Percentiles rank a stretch among this genome's conserved stretches.
Conservation (phyloP, 176 grass and related monocot species). For the Zea luxurians region DNA sequence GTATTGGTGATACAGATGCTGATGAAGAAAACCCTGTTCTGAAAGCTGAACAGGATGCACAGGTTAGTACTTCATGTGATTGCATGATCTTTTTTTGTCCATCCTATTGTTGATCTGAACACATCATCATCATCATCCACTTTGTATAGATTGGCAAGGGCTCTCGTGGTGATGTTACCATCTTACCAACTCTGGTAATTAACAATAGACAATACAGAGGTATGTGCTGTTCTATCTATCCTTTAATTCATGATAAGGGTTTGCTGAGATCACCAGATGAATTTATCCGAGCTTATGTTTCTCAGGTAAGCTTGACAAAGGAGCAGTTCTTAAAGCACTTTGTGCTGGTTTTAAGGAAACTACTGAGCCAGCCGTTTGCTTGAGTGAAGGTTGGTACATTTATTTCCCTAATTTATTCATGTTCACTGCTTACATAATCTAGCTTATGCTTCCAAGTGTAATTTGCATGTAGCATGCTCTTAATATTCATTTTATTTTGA, state of each 20-base stretch:
- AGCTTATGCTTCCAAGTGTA: neutral
- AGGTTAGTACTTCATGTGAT: conserved; percentile 47
- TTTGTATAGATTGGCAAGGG: conserved; percentile 76
- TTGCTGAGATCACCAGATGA: neutral
- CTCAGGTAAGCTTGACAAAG: conserved; percentile 85
- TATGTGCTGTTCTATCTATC: conserved; percentile 30
- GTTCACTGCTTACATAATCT: neutral
- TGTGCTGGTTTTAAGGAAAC: conserved; percentile 86
- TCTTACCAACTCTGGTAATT: conserved; percentile 90
- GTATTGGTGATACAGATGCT: conserved; percentile 74
- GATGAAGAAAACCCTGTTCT: conserved; percentile 85
- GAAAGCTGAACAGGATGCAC: conserved; percentile 89
- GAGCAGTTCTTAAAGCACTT: conserved; percentile 84
- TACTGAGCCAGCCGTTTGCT: conserved; percentile 82
- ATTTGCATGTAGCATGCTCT: conserved; percentile 21
- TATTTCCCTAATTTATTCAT: neutral
- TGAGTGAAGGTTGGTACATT: conserved; percentile 65
- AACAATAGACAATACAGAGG: conserved; percentile 98
- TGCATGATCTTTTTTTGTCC: neutral
- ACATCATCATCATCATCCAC: neutral
- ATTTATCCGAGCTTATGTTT: conserved; percentile 34
- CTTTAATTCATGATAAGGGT: neutral
- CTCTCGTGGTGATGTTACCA: conserved; percentile 87
- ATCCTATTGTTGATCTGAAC: conserved; percentile 20
- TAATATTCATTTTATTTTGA: conserved; percentile 7